Evolutionary conservation across 768 basidiomycete genomes (phyloP).

Genomic region (Tricholoma saponaceum): DNA sequence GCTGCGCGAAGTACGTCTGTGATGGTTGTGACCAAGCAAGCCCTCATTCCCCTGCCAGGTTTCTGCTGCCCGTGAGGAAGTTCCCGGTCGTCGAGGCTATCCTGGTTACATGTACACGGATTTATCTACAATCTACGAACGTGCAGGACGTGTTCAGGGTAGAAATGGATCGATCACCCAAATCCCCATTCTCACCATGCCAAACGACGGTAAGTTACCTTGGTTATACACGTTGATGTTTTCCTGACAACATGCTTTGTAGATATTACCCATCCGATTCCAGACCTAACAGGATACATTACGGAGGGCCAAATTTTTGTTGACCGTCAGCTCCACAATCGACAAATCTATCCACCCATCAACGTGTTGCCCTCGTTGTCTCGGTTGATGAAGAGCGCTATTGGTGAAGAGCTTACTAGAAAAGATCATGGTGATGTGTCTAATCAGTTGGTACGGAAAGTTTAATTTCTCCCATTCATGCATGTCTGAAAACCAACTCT

Average conservation of each 20-base stretch:
- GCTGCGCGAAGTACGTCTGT: constrained; percentile 72
- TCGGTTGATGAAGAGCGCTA: constrained; percentile 99
- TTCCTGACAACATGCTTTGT: constrained; percentile 13
- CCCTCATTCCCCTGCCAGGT: constrained; percentile 46
- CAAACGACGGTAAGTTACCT: constrained; percentile 83
- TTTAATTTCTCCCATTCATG: constrained; percentile 3
- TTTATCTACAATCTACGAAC: constrained; percentile 98
- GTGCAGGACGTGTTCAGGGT: constrained; percentile 96
- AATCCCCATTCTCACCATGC: constrained; percentile 99
- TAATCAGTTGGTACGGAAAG: constrained; percentile 80
- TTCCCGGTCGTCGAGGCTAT: constrained; percentile 98
- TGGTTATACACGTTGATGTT: constrained; percentile 7
- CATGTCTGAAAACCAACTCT: background rate
- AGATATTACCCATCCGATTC: constrained; percentile 99
- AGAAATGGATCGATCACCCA: constrained; percentile 99
- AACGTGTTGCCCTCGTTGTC: constrained; percentile 98
- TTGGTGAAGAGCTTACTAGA: constrained; percentile 94
- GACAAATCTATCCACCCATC: constrained; percentile 98
- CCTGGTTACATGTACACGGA: constrained; percentile 99
- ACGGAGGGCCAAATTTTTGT: constrained; percentile 99
- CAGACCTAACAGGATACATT: constrained; percentile 98
- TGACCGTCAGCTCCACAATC: constrained; percentile 95
- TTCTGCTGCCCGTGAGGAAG: constrained; percentile 98
- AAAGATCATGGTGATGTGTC: constrained; percentile 99
- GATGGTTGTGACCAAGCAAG: background rate